Base-by-base conservation (phyloP, 1,284 basidiomycete genomes). In the Moesziomyces aphidis region DNA sequence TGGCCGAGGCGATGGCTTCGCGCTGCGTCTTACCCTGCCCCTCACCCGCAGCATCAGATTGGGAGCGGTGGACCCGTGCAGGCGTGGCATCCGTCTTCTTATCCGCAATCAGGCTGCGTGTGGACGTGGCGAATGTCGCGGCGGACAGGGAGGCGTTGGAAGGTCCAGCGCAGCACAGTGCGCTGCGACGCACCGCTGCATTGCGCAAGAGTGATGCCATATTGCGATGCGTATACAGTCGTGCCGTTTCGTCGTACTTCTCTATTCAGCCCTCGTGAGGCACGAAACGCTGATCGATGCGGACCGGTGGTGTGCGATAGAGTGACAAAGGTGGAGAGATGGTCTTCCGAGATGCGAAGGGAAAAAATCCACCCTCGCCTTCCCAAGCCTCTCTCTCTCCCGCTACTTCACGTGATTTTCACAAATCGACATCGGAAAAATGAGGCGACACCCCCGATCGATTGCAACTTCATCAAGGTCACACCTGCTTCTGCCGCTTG, bases 1-100 rank as follows among this genome's bases (percentile, higher is more conserved):
- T 69, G 5, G 71, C 71, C 11, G 65, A 63, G 8, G 51, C 19
- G 21, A 73, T 61, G 28, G 65, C 71, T 56, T 69, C 65, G 1
- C 55, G 45, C 43, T 73, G 71, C 21, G 65, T 69, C 39, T 69
- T 68, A 0, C 71, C 52, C 13, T 51, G 45, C 15, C 19, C 17
- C 2, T 24, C 31, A 34, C 10, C 31, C 3, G 1, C 3, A 11
- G 31, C 13, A 4, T 34, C 31, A 1, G 70, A 63, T 0, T 50
- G 46, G 1, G 70, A 50, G 5, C 61, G 60, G 28, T 73, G 70
- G 31, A 55, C 55, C 24, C 70, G 53, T 45, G 64, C 70, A 0
- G 65, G 55, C 0, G 64, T 42, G 0, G 61, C 54, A 23, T 68
- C 31, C 22, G 64, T 67, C 55, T 68, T 60, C 53, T 72, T 63